Conservation (phyloP, 192 early-diverging fungal genomes). For the Coemansia sp. region DNA sequence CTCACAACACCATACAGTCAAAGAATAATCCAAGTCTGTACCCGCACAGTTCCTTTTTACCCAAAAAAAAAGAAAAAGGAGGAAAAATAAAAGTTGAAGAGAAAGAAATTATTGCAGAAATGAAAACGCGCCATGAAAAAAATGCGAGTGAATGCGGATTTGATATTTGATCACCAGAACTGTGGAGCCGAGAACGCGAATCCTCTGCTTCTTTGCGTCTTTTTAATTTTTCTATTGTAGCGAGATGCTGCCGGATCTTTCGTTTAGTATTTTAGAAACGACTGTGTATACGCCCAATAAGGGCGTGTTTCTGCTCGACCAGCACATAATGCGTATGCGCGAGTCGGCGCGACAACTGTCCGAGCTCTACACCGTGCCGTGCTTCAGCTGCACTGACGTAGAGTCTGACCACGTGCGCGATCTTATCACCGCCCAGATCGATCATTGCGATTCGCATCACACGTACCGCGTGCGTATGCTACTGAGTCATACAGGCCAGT, state of each 20-base stretch:
- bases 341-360: conserved; percentile 17
- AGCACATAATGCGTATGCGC: conserved; percentile 33
- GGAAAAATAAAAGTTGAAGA: background rate
- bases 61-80: background rate
- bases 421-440: background rate
- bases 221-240: background rate
- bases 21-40: background rate
- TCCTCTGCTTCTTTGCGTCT: background rate
- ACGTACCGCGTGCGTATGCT: conserved; percentile 31
- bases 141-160: too few species aligned
- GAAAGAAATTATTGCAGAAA: too few species aligned
- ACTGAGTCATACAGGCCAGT: conserved; percentile 12
- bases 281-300: conserved; percentile 14
- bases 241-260: conserved; percentile 19
- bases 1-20: background rate
- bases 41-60: background rate
- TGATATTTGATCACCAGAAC: too few species aligned
- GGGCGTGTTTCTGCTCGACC: conserved; percentile 22
- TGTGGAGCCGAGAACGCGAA: background rate
- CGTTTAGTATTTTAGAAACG: conserved; percentile 41
- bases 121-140: too few species aligned
- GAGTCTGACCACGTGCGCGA: background rate
- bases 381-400: conserved; percentile 4
- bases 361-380: background rate
- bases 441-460: background rate